phyloP scores from a whole-genome alignment of 345 rosid species.

The Boechera divaricarpa region DNA sequence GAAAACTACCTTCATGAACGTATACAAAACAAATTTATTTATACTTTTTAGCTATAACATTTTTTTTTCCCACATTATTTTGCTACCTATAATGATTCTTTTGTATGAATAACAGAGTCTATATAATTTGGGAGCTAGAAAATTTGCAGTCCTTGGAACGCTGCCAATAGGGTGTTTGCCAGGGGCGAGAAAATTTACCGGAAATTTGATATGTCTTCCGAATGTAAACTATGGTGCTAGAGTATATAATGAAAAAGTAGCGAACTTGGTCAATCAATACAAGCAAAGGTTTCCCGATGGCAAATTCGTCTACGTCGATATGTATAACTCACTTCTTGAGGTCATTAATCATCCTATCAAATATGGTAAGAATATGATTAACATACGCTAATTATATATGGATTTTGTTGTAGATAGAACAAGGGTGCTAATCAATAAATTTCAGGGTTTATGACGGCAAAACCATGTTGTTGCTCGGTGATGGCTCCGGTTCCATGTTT shows the following conservation, averaged over 20 bases:
- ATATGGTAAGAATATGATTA: slow-evolving; percentile 25
- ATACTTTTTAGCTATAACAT: too few species aligned
- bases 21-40: slow-evolving; percentile 1
- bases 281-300: slow-evolving; percentile 13
- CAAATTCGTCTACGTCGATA: slow-evolving; percentile 30
- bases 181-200: slow-evolving; percentile 13
- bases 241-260: slow-evolving; percentile 31
- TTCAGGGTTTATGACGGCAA: slow-evolving; percentile 29
- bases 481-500: slow-evolving; percentile 34
- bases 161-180: slow-evolving; percentile 44
- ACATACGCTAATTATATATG: not conserved
- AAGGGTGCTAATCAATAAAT: slow-evolving; percentile 1
- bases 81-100: not conserved
- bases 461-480: slow-evolving; percentile 35
- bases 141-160: slow-evolving; percentile 37
- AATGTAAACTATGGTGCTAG: slow-evolving; percentile 24
- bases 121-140: slow-evolving; percentile 40
- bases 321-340: slow-evolving; percentile 29
- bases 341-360: slow-evolving; percentile 17
- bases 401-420: not conserved
- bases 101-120: slow-evolving; percentile 24
- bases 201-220: slow-evolving; percentile 17
- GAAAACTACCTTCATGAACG: slow-evolving; percentile 50
- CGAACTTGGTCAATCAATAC: slow-evolving; percentile 24
- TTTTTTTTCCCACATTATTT: not conserved